Percentiles rank a stretch among this genome's conserved stretches.
Conservation (phyloP, 306 rosid genomes). For the Fragaria ananassa region DNA sequence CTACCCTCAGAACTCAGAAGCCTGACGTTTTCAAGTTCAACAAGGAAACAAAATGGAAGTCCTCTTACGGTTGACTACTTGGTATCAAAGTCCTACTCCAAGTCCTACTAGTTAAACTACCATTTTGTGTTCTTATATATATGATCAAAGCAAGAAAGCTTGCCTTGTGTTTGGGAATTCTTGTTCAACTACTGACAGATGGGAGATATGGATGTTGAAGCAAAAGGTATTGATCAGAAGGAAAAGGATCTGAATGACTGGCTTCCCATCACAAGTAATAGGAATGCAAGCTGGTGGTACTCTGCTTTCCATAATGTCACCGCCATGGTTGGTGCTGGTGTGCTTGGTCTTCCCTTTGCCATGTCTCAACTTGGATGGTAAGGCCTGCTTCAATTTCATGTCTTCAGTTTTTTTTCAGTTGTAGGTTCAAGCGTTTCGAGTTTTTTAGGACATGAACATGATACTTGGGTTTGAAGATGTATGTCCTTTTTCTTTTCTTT, state of each 20-base stretch:
- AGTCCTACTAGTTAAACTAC: background rate
- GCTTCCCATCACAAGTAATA: constrained; percentile 35
- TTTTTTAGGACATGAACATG: background rate
- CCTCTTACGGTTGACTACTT: background rate
- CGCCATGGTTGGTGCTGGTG: constrained; percentile 53
- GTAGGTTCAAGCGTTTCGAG: background rate
- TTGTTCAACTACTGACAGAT: background rate
- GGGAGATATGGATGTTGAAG: background rate
- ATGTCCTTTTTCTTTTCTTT: background rate
- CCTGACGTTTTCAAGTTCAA: background rate
- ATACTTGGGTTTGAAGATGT: background rate
- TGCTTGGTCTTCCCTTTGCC: constrained; percentile 44
- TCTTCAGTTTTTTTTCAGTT: background rate
- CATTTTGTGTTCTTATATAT: background rate
- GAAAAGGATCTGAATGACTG: constrained; percentile 27
- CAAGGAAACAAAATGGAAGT: constrained; percentile 6
- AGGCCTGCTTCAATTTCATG: background rate
- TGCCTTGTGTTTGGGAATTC: background rate
- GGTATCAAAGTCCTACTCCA: background rate
- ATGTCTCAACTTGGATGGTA: constrained; percentile 50
- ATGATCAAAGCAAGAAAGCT: background rate
- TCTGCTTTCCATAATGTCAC: constrained; percentile 46
- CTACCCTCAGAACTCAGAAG: background rate
- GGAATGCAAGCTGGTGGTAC: constrained; percentile 40
- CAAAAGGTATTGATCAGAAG: constrained; percentile 2